Conservation (phyloP, 306 rosid species). For the Ammopiptanthus mongolicus region DNA sequence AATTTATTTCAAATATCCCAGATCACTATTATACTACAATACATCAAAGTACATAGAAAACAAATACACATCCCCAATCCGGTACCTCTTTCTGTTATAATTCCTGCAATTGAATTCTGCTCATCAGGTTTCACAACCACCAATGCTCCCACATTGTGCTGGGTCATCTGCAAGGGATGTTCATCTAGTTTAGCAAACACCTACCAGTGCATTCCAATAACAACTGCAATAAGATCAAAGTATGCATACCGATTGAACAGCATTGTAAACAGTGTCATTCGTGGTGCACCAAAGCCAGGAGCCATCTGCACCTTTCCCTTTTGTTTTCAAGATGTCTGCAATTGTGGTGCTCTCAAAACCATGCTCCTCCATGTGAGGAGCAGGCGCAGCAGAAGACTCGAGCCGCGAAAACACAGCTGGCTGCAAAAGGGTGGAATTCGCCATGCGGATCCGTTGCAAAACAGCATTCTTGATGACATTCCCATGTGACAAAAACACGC, state of each 20-base stretch:
- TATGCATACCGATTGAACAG: slow-evolving; percentile 90
- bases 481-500: slow-evolving; percentile 56
- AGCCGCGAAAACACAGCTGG: slow-evolving; percentile 59
- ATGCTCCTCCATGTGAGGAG: slow-evolving; percentile 72
- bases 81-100: slow-evolving; percentile 93
- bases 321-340: slow-evolving; percentile 63
- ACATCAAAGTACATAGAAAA: neutral
- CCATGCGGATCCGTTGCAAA: slow-evolving; percentile 65
- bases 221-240: neutral
- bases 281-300: slow-evolving; percentile 99
- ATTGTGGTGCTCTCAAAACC: slow-evolving; percentile 97
- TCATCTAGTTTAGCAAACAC: neutral
- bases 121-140: slow-evolving; percentile 88
- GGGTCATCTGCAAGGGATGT: slow-evolving; percentile 74
- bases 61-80: neutral
- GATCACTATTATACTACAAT: neutral
- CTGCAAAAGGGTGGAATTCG: slow-evolving; percentile 58
- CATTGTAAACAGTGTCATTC: slow-evolving; percentile 84
- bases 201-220: neutral
- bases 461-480: slow-evolving; percentile 64
- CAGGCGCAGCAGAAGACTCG: slow-evolving; percentile 44
- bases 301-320: slow-evolving; percentile 92
- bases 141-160: slow-evolving; percentile 95
- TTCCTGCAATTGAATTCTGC: slow-evolving; percentile 75
- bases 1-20: neutral